phyloP scores from a whole-genome alignment of 768 basidiomycete species.

The Panus rudis region DNA sequence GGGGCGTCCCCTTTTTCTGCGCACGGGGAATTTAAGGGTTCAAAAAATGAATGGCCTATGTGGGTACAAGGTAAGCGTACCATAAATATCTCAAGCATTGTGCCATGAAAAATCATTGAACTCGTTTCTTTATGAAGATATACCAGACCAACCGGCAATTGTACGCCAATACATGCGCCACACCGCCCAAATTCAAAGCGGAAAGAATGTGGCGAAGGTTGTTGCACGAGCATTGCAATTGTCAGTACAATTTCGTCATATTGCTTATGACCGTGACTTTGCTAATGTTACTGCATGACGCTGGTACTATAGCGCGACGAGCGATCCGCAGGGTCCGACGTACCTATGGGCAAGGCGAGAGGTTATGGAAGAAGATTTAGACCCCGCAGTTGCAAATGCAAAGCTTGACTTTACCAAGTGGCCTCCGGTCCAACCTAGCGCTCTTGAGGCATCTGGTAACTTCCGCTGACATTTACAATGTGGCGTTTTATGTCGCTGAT shows the following conservation, averaged over 20 bases:
- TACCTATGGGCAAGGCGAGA: conserved; percentile 73
- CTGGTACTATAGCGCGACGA: conserved; percentile 42
- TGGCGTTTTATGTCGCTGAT: neutral
- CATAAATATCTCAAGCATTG: neutral
- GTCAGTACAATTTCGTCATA: conserved; percentile 31
- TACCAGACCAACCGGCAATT: conserved; percentile 65
- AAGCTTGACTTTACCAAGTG: conserved; percentile 32
- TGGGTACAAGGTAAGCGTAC: conserved; percentile 52
- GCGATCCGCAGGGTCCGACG: conserved; percentile 65
- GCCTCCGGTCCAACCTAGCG: conserved; percentile 45
- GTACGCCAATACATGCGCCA: conserved; percentile 73
- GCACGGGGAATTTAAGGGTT: conserved; percentile 51
- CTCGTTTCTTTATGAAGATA: conserved; percentile 32
- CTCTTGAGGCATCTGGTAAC: conserved; percentile 35
- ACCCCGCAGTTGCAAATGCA: conserved; percentile 28
- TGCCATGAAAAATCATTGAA: neutral
- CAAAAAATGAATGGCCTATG: conserved; percentile 69
- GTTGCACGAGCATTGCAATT: conserved; percentile 59
- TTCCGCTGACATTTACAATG: neutral
- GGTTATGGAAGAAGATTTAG: conserved; percentile 58
- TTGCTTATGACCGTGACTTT: neutral
- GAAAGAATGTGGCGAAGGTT: conserved; percentile 41
- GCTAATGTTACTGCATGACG: neutral
- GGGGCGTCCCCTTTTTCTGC: conserved; percentile 58
- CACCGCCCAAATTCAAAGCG: conserved; percentile 51